Conservation (phyloP, 331 rosid genomes). For the Spiraea crenata region DNA sequence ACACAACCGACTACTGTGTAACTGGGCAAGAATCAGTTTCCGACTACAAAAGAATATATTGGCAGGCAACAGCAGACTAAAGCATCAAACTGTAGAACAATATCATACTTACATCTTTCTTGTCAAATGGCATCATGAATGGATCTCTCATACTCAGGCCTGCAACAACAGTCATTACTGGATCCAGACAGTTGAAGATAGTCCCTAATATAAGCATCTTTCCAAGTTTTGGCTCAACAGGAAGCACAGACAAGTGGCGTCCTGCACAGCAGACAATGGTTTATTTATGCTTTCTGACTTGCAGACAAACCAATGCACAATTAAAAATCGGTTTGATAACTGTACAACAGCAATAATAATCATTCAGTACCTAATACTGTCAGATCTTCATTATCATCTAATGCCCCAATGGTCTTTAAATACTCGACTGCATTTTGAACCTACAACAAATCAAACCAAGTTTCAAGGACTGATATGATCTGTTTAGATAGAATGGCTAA, state of each 20-base stretch:
- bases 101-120: constrained; percentile 43
- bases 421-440: constrained; percentile 43
- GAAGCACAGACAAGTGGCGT: constrained; percentile 45
- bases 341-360: background rate
- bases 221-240: constrained; percentile 58
- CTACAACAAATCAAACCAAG: constrained; percentile 15
- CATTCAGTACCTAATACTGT: constrained; percentile 37
- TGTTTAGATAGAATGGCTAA: background rate
- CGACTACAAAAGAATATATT: background rate
- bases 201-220: constrained; percentile 55
- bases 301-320: constrained; percentile 12
- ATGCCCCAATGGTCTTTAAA: constrained; percentile 53
- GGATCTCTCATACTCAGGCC: constrained; percentile 59
- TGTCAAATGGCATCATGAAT: constrained; percentile 47
- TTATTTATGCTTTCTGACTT: constrained; percentile 2
- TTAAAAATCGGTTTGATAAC: background rate
- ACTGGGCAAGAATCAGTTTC: background rate
- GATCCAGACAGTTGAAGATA: constrained; percentile 50
- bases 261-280: constrained; percentile 30
- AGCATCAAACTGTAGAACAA: background rate
- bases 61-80: background rate
- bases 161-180: constrained; percentile 52
- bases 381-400: constrained; percentile 43
- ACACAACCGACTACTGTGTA: background rate
- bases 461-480: background rate